Base-by-base conservation (phyloP, 139 green algal species). In the Chlamydomonas incerta region DNA sequence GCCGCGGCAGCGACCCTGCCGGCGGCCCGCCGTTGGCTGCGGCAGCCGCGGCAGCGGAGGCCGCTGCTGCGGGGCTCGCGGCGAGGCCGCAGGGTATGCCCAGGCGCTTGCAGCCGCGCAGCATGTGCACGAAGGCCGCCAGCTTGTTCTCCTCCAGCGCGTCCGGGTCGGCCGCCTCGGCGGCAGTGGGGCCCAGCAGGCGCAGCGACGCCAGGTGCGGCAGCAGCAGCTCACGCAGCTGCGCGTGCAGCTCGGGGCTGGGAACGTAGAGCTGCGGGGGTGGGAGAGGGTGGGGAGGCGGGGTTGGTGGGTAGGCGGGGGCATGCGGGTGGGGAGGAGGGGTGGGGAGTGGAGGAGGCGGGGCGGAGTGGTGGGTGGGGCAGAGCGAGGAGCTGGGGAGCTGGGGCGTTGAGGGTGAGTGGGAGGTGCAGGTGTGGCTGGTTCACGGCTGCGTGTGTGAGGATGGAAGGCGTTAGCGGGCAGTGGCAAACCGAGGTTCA, bases 111-210 rank as follows among this genome's bases (percentile, higher is more conserved):
- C 74, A 72, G 33, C 81, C 89, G 8, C 75, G 65, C 63, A 94
- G 83, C 80, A 92, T 81, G 57, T 91, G 84, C 65, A 93, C 90
- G 18, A 93, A 88, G 34, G 31, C 46, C 10, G 37, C 90, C 23
- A 93, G 72, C 62, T 93, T 93, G 65, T 37, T 31, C 23, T 90
- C 88, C 73, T 93, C 90, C 9, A 72, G 33, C 0, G 73, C 50
- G 41, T 93, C 90, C 24, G 85, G 63, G 72, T 93, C 90, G 3
- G 72, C 63, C 20, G 55, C 69, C 70, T 88, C 84, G 3, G 33
- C 23, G 6, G 41, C 9, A 0, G 71, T 87, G 29, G 85, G 85
- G 1, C 62, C 29, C 9, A 90, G 55, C 31, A 88, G 68, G 14
- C 87, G 75, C 14, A 80, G 46, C 18, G 21, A 35, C n/a, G 79